Conservation (phyloP, 176 grass and related monocot species). For the Microstegium vimineum region DNA sequence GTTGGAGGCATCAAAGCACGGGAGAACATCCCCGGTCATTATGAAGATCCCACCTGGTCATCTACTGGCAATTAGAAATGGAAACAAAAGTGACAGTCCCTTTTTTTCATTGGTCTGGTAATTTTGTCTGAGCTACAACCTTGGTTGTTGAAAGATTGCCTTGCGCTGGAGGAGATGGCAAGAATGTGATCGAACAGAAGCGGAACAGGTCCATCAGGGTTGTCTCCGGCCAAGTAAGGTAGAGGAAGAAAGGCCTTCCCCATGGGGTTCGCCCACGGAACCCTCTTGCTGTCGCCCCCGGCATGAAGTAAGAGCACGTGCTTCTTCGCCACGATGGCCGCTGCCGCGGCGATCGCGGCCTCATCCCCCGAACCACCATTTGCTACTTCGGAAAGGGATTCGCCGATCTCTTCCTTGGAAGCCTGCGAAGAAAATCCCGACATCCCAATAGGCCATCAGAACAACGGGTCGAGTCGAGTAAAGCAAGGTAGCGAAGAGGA, state of each 20-base stretch:
- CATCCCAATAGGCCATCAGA: neutral
- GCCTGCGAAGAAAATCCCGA: slow-evolving; percentile 40
- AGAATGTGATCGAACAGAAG: slow-evolving; percentile 94
- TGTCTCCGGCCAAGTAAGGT: slow-evolving; percentile 69
- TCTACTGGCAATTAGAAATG: slow-evolving; percentile 8
- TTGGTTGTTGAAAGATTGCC: slow-evolving; percentile 88
- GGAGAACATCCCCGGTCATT: slow-evolving; percentile 97
- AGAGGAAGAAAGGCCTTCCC: slow-evolving; percentile 89
- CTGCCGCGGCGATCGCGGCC: slow-evolving; percentile 16
- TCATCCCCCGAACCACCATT: too few relatives aligned
- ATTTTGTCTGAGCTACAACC: slow-evolving; percentile 36
- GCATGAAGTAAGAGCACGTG: slow-evolving; percentile 87
- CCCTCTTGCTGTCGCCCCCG: slow-evolving; percentile 91
- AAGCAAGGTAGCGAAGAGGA: neutral
- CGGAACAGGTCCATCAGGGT: slow-evolving; percentile 72
- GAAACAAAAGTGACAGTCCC: neutral
- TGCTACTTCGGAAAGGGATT: neutral
- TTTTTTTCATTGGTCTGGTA: neutral
- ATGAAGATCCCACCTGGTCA: slow-evolving; percentile 93
- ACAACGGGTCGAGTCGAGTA: neutral
- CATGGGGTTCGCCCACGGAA: slow-evolving; percentile 96
- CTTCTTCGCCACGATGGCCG: slow-evolving; percentile 49
- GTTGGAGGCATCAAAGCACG: slow-evolving; percentile 75
- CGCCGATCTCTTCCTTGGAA: slow-evolving; percentile 32
- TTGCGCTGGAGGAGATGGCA: slow-evolving; percentile 71